Percentiles rank a stretch among this genome's conserved stretches.
Evolutionary conservation across 1,139 yeast species (phyloP).

Genomic region (Saccharomyces hybrid): DNA sequence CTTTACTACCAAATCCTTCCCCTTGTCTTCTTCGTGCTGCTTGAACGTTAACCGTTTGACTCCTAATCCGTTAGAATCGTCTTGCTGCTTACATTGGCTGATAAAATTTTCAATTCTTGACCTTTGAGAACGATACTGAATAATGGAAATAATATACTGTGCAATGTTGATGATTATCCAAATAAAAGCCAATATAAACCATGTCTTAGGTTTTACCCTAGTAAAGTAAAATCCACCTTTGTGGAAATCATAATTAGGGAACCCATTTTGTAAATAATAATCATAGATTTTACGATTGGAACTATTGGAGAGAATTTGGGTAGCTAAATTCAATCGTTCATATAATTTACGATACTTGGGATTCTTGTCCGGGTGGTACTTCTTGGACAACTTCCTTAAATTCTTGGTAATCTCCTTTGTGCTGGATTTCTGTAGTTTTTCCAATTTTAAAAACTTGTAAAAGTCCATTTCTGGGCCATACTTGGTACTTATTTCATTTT

Average conservation of each 20-base stretch:
- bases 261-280: slow-evolving; percentile 74
- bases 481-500: slow-evolving; percentile 56
- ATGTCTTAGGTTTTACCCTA: slow-evolving; percentile 35
- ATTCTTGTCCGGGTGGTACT: slow-evolving; percentile 78
- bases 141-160: slow-evolving; percentile 50
- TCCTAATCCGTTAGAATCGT: slow-evolving; percentile 49
- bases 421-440: slow-evolving; percentile 39
- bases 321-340: slow-evolving; percentile 67
- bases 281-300: slow-evolving; percentile 70
- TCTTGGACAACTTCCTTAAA: slow-evolving; percentile 61
- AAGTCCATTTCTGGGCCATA: slow-evolving; percentile 59
- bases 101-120: slow-evolving; percentile 50
- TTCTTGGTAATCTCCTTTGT: slow-evolving; percentile 65
- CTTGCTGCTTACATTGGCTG: slow-evolving; percentile 45
- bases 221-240: slow-evolving; percentile 39
- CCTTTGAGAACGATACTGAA: slow-evolving; percentile 54
- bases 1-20: slow-evolving; percentile 56
- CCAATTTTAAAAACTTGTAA: slow-evolving; percentile 58
- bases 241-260: slow-evolving; percentile 71
- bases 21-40: slow-evolving; percentile 37
- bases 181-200: slow-evolving; percentile 45
- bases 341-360: slow-evolving; percentile 40
- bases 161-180: slow-evolving; percentile 46
- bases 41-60: slow-evolving; percentile 28
- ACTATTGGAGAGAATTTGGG: slow-evolving; percentile 61